These are phyloP conservation scores for Penicillium coffeae DNA, from an alignment of 495 filamentous ascomycete species.

Conservation along the genomic window DNA sequence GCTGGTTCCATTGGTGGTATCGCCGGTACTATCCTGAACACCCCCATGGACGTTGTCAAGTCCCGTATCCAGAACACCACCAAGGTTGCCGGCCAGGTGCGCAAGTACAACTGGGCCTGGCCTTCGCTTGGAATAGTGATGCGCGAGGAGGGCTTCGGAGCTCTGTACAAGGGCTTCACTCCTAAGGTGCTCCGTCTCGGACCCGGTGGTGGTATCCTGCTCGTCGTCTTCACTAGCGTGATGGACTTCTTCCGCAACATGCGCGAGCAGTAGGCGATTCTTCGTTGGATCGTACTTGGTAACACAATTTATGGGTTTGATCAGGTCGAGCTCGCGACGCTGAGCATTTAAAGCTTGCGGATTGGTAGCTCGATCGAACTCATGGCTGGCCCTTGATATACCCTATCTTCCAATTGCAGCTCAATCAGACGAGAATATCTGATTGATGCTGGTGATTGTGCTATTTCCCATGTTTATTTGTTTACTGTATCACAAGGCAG, in stretches of 20 bases:
- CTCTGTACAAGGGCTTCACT: conserved; percentile 95
- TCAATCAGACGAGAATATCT: background rate
- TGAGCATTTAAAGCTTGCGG: no score
- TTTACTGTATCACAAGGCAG: conserved; percentile 6
- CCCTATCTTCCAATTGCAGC: conserved; percentile 1
- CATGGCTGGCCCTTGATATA: background rate
- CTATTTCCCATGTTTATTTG: background rate
- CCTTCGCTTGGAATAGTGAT: conserved; percentile 78
- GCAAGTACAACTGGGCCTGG: conserved; percentile 99
- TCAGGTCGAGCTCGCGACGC: background rate
- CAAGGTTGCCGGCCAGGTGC: conserved; percentile 69
- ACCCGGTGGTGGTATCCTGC: conserved; percentile 84
- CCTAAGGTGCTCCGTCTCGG: conserved; percentile 91
- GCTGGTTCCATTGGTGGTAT: conserved; percentile 86
- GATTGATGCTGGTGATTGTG: background rate
- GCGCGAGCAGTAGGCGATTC: conserved; percentile 26
- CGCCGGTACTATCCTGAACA: conserved; percentile 90
- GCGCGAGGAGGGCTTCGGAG: conserved; percentile 88
- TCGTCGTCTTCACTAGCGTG: conserved; percentile 88
- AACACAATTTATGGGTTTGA: background rate
- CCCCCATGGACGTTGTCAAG: conserved; percentile 97
- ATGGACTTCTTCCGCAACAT: conserved; percentile 84
- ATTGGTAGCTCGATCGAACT: background rate
- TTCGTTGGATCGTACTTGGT: background rate
- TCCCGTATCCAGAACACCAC: conserved; percentile 91